phyloP scores from a whole-genome alignment of 2,329 filamentous ascomycete genomes.

The Stagonosporopsis tanaceti region DNA sequence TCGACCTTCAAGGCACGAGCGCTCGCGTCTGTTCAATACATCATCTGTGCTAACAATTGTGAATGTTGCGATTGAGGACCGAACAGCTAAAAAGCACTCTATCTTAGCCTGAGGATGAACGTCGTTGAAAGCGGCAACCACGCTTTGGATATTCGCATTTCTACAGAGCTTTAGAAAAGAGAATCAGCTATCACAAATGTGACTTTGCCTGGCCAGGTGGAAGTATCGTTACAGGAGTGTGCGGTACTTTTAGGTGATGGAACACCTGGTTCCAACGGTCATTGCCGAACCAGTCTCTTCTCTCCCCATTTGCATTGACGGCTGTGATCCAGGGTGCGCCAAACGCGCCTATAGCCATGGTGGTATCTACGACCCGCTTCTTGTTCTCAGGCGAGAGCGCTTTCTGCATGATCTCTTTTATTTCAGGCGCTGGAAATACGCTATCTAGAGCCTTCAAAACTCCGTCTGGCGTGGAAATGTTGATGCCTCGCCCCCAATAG shows the following conservation, averaged over 20 bases:
- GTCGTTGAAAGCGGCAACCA: too few species aligned
- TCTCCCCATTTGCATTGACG: constrained; percentile 6
- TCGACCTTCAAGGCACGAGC: too few species aligned
- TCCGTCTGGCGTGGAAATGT: constrained; percentile 14
- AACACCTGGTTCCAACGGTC: constrained; percentile 20
- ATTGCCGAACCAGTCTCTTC: constrained; percentile 20
- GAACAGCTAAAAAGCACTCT: too few species aligned
- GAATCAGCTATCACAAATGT: too few species aligned
- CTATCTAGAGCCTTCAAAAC: neutral
- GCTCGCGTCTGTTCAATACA: too few species aligned
- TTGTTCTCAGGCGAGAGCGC: constrained; percentile 21
- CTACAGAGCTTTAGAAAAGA: too few species aligned
- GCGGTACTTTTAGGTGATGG: constrained; percentile 8
- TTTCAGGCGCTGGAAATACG: constrained; percentile 2
- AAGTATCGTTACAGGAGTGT: neutral
- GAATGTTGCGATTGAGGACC: too few species aligned
- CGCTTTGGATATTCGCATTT: too few species aligned
- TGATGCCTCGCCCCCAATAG: constrained; percentile 18
- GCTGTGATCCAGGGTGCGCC: constrained; percentile 16
- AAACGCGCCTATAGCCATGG: constrained; percentile 16
- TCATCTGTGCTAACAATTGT: too few species aligned
- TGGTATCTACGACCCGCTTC: constrained; percentile 19
- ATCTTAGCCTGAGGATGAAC: too few species aligned
- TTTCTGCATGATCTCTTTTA: constrained; percentile 19
- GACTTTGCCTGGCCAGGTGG: too few species aligned